Evolutionary conservation across 2,329 filamentous ascomycete species (phyloP).

Genomic region (Fusarium burgessii): DNA sequence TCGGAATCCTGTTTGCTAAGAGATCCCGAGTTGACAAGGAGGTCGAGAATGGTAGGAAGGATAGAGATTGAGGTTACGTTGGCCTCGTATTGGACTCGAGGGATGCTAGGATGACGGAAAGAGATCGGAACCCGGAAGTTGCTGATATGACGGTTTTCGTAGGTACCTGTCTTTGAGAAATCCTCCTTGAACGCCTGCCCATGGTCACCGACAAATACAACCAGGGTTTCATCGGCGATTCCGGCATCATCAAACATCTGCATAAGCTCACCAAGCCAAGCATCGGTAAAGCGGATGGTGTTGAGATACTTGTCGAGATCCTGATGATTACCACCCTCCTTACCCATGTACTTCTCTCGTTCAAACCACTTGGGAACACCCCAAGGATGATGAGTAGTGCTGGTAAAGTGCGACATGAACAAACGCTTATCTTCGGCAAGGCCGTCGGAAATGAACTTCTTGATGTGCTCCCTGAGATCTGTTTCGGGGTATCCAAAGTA

Average conservation of each 20-base stretch:
- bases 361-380: constrained; percentile 44
- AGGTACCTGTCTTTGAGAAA: constrained; percentile 47
- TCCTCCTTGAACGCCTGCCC: constrained; percentile 51
- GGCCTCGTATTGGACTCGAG: constrained; percentile 46
- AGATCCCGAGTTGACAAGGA: constrained; percentile 49
- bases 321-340: constrained; percentile 35
- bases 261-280: constrained; percentile 50
- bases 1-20: constrained; percentile 40
- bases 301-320: constrained; percentile 52
- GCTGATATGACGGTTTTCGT: constrained; percentile 50
- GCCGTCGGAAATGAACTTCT: constrained; percentile 47
- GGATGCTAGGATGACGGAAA: constrained; percentile 50
- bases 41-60: constrained; percentile 50
- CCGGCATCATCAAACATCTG: constrained; percentile 49
- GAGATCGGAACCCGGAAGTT: constrained; percentile 50
- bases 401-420: constrained; percentile 53
- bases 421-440: constrained; percentile 49
- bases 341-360: constrained; percentile 41
- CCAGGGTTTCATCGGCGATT: constrained; percentile 50
- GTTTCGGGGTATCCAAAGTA: constrained; percentile 53
- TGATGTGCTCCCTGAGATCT: constrained; percentile 48
- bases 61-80: constrained; percentile 49
- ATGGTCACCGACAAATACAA: constrained; percentile 51
- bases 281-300: constrained; percentile 48
- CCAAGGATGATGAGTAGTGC: constrained; percentile 52